phyloP scores from a whole-genome alignment of 1,139 yeast species.

The Saccharomycopsis hybrid region DNA sequence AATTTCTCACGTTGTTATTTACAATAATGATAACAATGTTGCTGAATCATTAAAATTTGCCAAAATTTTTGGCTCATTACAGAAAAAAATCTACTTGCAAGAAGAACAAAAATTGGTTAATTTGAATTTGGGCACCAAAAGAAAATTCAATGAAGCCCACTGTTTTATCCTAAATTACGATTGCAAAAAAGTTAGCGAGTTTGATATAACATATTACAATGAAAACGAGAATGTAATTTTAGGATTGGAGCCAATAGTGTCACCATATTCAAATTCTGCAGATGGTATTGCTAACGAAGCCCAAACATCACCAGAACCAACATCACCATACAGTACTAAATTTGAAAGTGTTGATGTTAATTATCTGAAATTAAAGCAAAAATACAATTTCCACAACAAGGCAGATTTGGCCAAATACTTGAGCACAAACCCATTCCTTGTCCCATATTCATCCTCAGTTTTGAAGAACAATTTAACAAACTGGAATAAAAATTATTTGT shows the following conservation, averaged over 20 bases:
- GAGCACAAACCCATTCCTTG: constrained; percentile 19
- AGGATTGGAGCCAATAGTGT: neutral
- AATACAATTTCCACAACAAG: constrained; percentile 6
- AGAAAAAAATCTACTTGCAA: constrained; percentile 18
- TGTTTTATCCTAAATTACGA: constrained; percentile 20
- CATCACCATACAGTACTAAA: constrained; percentile 1
- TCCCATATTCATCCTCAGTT: constrained; percentile 17
- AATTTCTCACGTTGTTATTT: constrained; percentile 19
- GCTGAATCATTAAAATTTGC: constrained; percentile 18
- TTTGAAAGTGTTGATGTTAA: constrained; percentile 17
- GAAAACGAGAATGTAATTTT: constrained; percentile 20
- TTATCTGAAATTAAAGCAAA: neutral
- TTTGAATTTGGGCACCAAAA: neutral
- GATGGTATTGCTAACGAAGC: neutral
- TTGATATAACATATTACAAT: constrained; percentile 18
- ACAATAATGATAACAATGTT: constrained; percentile 19
- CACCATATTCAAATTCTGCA: neutral
- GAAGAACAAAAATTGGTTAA: constrained; percentile 14
- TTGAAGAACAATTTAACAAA: constrained; percentile 20
- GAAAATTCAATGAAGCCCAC: constrained; percentile 14
- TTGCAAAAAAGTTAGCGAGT: constrained; percentile 15
- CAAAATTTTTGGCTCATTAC: constrained; percentile 18
- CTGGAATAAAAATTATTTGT: constrained; percentile 21
- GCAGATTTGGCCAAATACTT: constrained; percentile 12
- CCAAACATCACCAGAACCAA: too few relatives aligned